Conservation (phyloP, 352 stramenopile genomes). For the Globisporangium uncinulatum region DNA sequence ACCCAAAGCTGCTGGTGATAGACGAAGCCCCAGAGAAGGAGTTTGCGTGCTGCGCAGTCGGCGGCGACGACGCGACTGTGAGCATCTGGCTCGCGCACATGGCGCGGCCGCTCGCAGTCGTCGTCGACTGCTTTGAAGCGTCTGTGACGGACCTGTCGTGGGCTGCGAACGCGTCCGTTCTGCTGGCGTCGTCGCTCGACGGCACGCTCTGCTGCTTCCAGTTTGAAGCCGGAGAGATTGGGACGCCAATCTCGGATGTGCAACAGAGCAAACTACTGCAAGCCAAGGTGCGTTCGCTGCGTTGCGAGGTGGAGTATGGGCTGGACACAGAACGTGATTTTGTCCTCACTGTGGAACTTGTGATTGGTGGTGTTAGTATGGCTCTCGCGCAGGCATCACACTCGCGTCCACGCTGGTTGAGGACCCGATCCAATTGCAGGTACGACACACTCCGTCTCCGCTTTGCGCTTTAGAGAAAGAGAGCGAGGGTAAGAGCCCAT, state of each 20-base stretch:
- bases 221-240: constrained; percentile 59
- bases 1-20: constrained; percentile 68
- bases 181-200: constrained; percentile 74
- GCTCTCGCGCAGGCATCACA: constrained; percentile 71
- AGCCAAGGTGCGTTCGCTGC: constrained; percentile 36
- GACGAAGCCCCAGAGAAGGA: constrained; percentile 45
- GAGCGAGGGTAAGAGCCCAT: too few relatives aligned
- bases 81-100: constrained; percentile 84
- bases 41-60: constrained; percentile 81
- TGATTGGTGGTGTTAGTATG: constrained; percentile 43
- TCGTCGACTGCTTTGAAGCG: constrained; percentile 83
- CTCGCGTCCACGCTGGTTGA: constrained; percentile 74
- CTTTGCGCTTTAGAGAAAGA: too few relatives aligned
- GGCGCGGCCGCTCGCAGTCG: constrained; percentile 61
- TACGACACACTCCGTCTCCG: constrained; percentile 8
- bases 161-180: constrained; percentile 45
- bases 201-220: constrained; percentile 83
- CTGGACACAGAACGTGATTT: background rate
- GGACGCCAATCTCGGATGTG: constrained; percentile 56
- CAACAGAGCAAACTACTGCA: constrained; percentile 80
- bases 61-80: constrained; percentile 76
- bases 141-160: constrained; percentile 80
- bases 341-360: background rate
- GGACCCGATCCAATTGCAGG: constrained; percentile 75
- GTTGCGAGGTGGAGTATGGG: background rate